These are phyloP conservation scores for Acanthochlamys bracteata DNA, from an alignment of 106 monocot species.

Conservation along the genomic window DNA sequence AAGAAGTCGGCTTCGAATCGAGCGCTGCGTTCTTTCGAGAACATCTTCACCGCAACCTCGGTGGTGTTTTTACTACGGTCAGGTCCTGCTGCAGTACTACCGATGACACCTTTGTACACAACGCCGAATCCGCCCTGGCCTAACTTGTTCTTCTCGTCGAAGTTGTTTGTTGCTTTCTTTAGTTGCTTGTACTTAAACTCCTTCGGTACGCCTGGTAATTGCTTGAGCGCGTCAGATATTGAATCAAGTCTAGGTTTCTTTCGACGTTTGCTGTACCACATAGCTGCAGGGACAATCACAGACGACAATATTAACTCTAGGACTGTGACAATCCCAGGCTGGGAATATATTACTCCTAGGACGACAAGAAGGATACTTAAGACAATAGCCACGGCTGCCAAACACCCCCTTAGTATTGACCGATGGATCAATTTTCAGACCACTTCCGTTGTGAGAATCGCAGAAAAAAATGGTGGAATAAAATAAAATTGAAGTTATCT, in stretches of 20 bases:
- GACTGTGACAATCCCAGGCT: not conserved
- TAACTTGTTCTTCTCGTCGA: constrained; percentile 51
- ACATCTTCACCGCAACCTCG: constrained; percentile 74
- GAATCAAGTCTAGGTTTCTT: constrained; percentile 13
- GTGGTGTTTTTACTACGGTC: not conserved
- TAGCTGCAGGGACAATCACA: too few relatives aligned
- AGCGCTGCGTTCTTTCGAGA: constrained; percentile 40
- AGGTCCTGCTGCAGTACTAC: too few relatives aligned
- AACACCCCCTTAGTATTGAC: too few relatives aligned
- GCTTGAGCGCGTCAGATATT: constrained; percentile 21
- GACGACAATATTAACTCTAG: constrained; percentile 3
- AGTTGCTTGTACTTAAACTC: constrained; percentile 67
- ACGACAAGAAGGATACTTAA: not conserved
- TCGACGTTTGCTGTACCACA: too few relatives aligned
- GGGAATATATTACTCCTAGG: not conserved
- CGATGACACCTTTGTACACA: constrained; percentile 56
- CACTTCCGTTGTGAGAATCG: too few relatives aligned
- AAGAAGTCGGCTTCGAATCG: constrained; percentile 72
- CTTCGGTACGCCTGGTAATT: constrained; percentile 54
- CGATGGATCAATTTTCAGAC: too few relatives aligned
- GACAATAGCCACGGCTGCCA: not conserved
- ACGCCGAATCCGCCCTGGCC: constrained; percentile 67
- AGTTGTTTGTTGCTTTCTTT: constrained; percentile 53
- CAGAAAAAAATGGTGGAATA: too few relatives aligned
- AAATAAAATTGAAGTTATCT: too few relatives aligned